Percentiles rank a stretch among this genome's conserved stretches.
Conservation (phyloP, 139 green algal species). For the Astrephomene gubernaculifera region DNA sequence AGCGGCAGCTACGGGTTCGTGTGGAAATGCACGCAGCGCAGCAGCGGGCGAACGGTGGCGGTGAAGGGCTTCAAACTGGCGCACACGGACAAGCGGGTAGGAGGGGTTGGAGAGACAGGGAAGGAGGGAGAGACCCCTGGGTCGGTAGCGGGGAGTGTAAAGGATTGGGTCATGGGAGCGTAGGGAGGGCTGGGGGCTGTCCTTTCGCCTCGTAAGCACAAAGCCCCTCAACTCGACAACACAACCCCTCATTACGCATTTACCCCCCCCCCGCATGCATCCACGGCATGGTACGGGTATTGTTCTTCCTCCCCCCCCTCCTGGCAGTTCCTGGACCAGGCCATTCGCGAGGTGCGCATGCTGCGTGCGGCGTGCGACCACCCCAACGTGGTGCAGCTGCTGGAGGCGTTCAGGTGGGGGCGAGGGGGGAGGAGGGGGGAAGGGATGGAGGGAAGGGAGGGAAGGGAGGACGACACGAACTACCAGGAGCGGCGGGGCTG, state of each 20-base stretch:
- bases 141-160: no score
- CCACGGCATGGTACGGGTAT: no score
- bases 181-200: no score
- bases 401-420: slow-evolving; percentile 53
- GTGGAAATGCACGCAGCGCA: slow-evolving; percentile 50
- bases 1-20: slow-evolving; percentile 57
- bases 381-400: slow-evolving; percentile 51
- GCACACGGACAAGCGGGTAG: slow-evolving; percentile 49
- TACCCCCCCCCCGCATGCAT: background rate
- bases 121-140: background rate
- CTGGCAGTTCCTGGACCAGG: slow-evolving; percentile 50
- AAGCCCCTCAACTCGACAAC: no score
- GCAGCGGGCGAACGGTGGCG: slow-evolving; percentile 44
- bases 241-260: no score
- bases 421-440: background rate
- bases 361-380: slow-evolving; percentile 43
- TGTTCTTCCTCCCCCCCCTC: background rate
- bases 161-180: no score
- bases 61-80: slow-evolving; percentile 66
- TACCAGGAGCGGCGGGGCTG: background rate
- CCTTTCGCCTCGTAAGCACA: no score
- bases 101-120: background rate
- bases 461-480: no score
- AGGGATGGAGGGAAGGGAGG: background rate
- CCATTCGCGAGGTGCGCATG: slow-evolving; percentile 51